Evolutionary conservation across 352 stramenopile genomes (phyloP), one percentile per base, ranked within the genome.

Genomic region (Pythium plurisporium): DNA sequence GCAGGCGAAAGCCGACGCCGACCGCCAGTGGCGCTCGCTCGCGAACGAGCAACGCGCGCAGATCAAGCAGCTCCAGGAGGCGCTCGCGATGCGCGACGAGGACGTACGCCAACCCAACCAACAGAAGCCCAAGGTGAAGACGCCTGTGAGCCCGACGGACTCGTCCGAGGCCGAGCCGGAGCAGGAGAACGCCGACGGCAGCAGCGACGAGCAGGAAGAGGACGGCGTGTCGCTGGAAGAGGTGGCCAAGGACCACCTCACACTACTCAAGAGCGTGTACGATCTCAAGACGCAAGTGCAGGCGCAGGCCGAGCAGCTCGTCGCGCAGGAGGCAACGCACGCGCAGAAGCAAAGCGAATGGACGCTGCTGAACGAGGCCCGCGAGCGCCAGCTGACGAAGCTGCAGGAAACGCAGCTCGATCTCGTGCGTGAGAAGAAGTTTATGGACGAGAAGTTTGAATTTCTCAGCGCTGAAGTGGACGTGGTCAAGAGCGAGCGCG

Each of bases 391-490:
- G 42, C 22, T 64, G n/a, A 55, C 54, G 19, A 23, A 65, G 1
- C 10, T 67, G n/a, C 34, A 74, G 38, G 53, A 59, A 10, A 17
- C 66, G 31, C 38, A 54, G 17, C 23, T 40, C 12, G 67, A 79
- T 15, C 37, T 69, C 17, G 49, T 62, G 43, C 50, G 70, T 19
- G 70, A 75, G 25, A 73, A 72, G 36, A 55, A 73, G 34, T 67
- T 67, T 49, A 47, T 70, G 25, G 60, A 66, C 5, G 65, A 76
- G 29, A 75, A 79, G 30, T 69, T 75, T 26, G 67, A 67, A 17
- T 68, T 69, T 49, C 33, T 76, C 19, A 19, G 53, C 10, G 51
- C 62, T 0, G 67, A 79, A 59, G 55, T 79, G 8, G 52, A 69
- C 25, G 50, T 74, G 14, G 42, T 72, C 37, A 70, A 76, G 54